Evolutionary conservation across 2,329 filamentous ascomycete species (phyloP).

Genomic region (Paecilomyces fulvus): DNA sequence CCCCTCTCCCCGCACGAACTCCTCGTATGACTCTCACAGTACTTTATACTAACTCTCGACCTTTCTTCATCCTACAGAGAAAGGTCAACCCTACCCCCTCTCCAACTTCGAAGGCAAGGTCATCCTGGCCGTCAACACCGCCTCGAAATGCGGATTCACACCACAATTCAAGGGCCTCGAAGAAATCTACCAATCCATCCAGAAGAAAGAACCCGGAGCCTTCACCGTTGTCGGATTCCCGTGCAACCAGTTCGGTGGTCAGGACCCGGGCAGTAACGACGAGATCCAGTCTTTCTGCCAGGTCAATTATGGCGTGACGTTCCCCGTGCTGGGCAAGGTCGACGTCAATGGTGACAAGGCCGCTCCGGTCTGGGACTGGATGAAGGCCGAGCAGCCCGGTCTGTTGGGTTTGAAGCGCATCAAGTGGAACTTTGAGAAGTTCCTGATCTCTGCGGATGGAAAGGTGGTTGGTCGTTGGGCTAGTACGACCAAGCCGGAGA

Average conservation of each 20-base stretch:
- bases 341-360: constrained; percentile 86
- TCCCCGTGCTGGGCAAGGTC: constrained; percentile 84
- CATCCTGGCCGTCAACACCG: constrained; percentile 92
- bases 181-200: constrained; percentile 74
- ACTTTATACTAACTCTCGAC: constrained; percentile 2
- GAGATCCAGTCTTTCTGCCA: constrained; percentile 81
- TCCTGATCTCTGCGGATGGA: constrained; percentile 77
- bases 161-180: constrained; percentile 90
- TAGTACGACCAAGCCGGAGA: constrained; percentile 77
- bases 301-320: constrained; percentile 86
- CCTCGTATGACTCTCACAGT: background rate
- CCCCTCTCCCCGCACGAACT: background rate
- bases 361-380: constrained; percentile 69
- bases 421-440: constrained; percentile 99
- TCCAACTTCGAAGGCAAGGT: constrained; percentile 78
- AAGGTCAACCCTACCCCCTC: constrained; percentile 63
- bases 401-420: constrained; percentile 79
- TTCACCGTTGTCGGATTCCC: constrained; percentile 92
- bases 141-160: constrained; percentile 97
- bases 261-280: constrained; percentile 78
- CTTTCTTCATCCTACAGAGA: constrained; percentile 45
- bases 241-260: constrained; percentile 92
- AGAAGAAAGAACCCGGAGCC: constrained; percentile 60
- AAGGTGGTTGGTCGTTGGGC: constrained; percentile 81
- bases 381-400: constrained; percentile 65